Evolutionary conservation across 768 basidiomycete species (phyloP), one percentile per base, ranked within the genome.

Genomic region (Rhizopogon vulgaris): DNA sequence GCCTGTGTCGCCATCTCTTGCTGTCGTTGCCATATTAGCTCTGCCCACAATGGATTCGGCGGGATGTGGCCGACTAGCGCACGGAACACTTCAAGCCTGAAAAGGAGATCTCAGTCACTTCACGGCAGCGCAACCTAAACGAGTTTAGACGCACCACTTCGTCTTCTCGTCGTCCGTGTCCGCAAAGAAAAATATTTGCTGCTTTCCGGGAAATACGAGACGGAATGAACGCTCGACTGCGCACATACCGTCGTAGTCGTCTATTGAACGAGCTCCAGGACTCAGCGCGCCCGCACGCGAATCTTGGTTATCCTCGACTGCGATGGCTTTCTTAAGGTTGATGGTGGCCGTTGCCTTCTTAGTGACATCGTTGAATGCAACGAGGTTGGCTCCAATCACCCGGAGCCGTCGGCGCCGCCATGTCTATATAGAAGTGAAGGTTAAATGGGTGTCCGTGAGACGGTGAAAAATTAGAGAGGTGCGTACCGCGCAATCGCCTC

Each of bases 281-380:
- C 72, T 79, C 22, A 72, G 67, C n/a, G 72, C 65, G 25, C 69
- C 71, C 2, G 67, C 69, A n/a, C 77, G 74, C 3, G 70, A 65
- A 57, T 83, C 80, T 57, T 88, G 84, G 50, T 88, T 82, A 62
- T 94, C 92, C 57, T 87, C 82, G 3, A 95, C 79, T 0, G 76
- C 73, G 9, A 84, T 71, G 4, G 90, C 91, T 65, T 92, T 87
- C 69, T 87, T 87, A 38, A 96, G 73, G 65, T 94, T 90, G 56
- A 95, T 94, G n/a, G 88, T 91, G 3, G 89, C 82, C 0, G 84
- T 94, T 2, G 87, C 84, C 57, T 84, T 89, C 75, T 90, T 93
- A 25, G 94, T 96, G 8, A 95, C 84, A 62, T 94, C 90, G 61
- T 92, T 96, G 70, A 89, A 94, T 1, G 94, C 91, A 39, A 96